Percentiles rank a stretch among this genome's conserved stretches.
Conservation (phyloP, 495 filamentous ascomycete species). For the Stereocaulon alpinum region DNA sequence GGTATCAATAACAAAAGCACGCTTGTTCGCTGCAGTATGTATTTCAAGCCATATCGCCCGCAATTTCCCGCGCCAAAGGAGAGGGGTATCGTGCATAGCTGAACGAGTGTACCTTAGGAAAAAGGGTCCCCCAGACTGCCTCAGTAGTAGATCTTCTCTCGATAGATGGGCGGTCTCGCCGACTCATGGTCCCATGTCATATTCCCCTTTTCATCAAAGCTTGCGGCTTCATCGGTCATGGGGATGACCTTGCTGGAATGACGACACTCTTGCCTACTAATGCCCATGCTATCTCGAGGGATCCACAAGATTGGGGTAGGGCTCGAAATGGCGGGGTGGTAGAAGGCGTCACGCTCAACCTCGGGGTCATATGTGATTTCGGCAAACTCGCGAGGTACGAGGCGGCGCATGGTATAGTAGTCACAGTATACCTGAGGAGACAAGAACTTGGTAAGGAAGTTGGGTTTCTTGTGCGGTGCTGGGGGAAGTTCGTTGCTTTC, state of each 20-base stretch:
- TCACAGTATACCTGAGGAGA: conserved; percentile 67
- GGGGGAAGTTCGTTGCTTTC: conserved; percentile 21
- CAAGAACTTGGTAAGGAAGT: conserved; percentile 59
- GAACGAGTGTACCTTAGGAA: background rate
- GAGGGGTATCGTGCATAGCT: conserved; percentile 7
- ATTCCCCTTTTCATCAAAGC: conserved; percentile 68
- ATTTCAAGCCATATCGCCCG: background rate
- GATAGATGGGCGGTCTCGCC: conserved; percentile 66
- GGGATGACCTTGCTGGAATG: conserved; percentile 62
- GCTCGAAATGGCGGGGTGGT: conserved; percentile 58
- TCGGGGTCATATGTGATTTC: conserved; percentile 45
- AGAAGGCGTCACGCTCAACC: conserved; percentile 60
- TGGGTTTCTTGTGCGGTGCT: conserved; percentile 38
- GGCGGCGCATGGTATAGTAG: conserved; percentile 59
- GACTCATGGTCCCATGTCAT: conserved; percentile 65
- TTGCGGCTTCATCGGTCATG: conserved; percentile 76
- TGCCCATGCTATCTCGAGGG: conserved; percentile 62
- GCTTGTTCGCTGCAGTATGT: background rate
- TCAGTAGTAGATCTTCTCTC: conserved; percentile 53
- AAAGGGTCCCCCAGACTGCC: background rate
- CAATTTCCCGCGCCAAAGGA: background rate
- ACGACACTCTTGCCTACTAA: conserved; percentile 65
- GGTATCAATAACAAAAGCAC: conserved; percentile 6
- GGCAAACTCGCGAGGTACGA: conserved; percentile 52
- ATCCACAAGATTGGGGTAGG: conserved; percentile 72